A percentile compares a stretch with the other conserved stretches of the same genome.
Conservation (phyloP, 257 asterid species). For the Catharanthus roseus region DNA sequence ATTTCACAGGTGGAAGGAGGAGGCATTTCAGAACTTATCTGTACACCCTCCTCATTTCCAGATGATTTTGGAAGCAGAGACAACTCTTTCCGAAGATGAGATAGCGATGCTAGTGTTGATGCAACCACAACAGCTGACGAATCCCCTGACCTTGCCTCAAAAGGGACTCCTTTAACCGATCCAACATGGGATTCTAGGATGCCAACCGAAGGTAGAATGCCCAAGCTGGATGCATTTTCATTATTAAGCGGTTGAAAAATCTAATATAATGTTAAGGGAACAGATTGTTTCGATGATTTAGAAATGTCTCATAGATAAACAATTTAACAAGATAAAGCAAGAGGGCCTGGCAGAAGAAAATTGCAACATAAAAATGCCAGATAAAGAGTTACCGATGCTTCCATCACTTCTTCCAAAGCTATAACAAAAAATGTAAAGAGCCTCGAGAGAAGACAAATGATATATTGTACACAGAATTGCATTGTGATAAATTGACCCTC, state of each 20-base stretch:
- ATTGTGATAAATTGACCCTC: background rate
- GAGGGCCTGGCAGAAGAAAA: background rate
- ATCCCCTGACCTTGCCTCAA: slow-evolving; percentile 72
- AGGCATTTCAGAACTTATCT: slow-evolving; percentile 48
- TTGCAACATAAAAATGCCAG: background rate
- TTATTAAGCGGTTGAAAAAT: slow-evolving; percentile 57
- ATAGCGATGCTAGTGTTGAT: slow-evolving; percentile 64
- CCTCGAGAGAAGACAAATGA: background rate
- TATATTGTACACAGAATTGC: background rate
- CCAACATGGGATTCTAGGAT: slow-evolving; percentile 67
- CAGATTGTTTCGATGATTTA: slow-evolving; percentile 18
- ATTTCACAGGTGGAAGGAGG: slow-evolving; percentile 60
- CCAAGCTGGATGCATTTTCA: slow-evolving; percentile 31
- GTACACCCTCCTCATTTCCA: slow-evolving; percentile 42
- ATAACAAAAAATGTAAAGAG: background rate
- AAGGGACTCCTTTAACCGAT: slow-evolving; percentile 54
- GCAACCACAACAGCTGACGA: slow-evolving; percentile 79
- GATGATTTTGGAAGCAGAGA: slow-evolving; percentile 56
- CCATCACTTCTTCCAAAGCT: background rate
- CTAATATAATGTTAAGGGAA: slow-evolving; percentile 42
- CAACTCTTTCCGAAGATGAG: slow-evolving; percentile 50
- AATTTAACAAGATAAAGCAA: background rate
- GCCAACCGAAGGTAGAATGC: slow-evolving; percentile 51
- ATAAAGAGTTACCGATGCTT: background rate
- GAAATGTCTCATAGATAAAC: background rate